Conservation (phyloP, 2,329 filamentous ascomycete species). For the Verruconis gallopava region DNA sequence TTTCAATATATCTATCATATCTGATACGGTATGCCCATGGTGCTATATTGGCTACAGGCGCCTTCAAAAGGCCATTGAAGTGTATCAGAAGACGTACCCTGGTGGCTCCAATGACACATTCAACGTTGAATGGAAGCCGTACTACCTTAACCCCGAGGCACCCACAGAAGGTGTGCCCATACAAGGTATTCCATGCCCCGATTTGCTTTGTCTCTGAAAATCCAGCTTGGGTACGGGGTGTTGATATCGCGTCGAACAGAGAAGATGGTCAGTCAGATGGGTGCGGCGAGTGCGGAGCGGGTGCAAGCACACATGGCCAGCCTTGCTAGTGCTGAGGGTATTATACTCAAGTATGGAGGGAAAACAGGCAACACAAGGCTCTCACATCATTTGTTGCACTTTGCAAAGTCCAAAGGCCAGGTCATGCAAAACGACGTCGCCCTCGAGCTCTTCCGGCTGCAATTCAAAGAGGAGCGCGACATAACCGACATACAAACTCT, state of each 20-base stretch:
- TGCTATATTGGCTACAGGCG: slow-evolving; percentile 30
- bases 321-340: slow-evolving; percentile 21
- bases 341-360: slow-evolving; percentile 22
- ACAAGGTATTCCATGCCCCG: slow-evolving; percentile 5
- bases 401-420: slow-evolving; percentile 15
- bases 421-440: slow-evolving; percentile 39
- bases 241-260: background rate
- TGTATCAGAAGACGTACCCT: slow-evolving; percentile 30
- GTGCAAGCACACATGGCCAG: slow-evolving; percentile 19
- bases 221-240: slow-evolving; percentile 13
- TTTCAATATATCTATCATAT: slow-evolving; percentile 14
- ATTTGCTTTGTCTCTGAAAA: background rate
- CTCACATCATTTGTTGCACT: slow-evolving; percentile 23
- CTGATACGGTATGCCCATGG: slow-evolving; percentile 18
- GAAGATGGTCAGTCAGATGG: slow-evolving; percentile 1
- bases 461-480: slow-evolving; percentile 50
- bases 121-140: slow-evolving; percentile 25
- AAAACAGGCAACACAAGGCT: slow-evolving; percentile 24
- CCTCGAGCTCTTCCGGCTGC: slow-evolving; percentile 35
- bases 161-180: slow-evolving; percentile 9
- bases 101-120: slow-evolving; percentile 24
- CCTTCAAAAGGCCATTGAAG: slow-evolving; percentile 25
- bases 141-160: slow-evolving; percentile 23
- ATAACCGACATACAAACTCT: slow-evolving; percentile 3
- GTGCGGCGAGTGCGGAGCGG: slow-evolving; percentile 12